A percentile compares a stretch with the other conserved stretches of the same genome.
Conservation (phyloP, 331 rosid genomes). For the Rhamnella rubrinervis region DNA sequence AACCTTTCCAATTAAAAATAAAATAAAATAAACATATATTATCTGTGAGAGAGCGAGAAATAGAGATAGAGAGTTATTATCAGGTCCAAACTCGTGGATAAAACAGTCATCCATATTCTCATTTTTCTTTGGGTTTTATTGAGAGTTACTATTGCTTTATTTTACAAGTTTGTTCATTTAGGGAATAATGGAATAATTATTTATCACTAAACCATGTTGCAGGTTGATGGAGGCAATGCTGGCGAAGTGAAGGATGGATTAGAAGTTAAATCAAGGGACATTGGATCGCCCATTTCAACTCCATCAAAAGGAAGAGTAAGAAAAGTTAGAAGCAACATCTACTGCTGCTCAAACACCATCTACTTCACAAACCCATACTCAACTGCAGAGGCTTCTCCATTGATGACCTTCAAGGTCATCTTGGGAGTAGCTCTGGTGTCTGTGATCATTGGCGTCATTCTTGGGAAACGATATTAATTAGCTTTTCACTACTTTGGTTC, state of each 20-base stretch:
- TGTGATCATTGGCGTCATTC: constrained; percentile 67
- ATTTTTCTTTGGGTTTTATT: no score
- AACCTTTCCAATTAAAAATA: neutral
- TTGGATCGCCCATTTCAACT: constrained; percentile 60
- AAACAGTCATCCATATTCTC: no score
- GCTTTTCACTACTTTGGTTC: constrained; percentile 15
- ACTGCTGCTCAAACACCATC: constrained; percentile 49
- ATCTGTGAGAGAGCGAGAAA: no score
- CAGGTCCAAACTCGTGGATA: no score
- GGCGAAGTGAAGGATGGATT: constrained; percentile 44
- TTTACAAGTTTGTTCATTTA: neutral
- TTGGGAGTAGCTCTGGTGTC: constrained; percentile 77
- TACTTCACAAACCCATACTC: constrained; percentile 39
- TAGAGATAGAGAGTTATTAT: no score
- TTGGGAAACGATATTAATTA: constrained; percentile 78
- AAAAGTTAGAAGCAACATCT: constrained; percentile 65
- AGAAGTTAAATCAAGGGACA: constrained; percentile 79
- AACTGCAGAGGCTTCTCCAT: constrained; percentile 48
- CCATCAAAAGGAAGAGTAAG: constrained; percentile 81
- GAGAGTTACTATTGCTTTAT: no score
- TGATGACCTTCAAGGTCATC: constrained; percentile 49
- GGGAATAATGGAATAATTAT: neutral
- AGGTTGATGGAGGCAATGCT: constrained; percentile 47
- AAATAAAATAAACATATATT: no score
- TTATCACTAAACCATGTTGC: constrained; percentile 25